Evolutionary conservation across 164 flowering plant species (phyloP), one percentile per base, ranked within the genome.

Genomic region (Saururus chinensis): DNA sequence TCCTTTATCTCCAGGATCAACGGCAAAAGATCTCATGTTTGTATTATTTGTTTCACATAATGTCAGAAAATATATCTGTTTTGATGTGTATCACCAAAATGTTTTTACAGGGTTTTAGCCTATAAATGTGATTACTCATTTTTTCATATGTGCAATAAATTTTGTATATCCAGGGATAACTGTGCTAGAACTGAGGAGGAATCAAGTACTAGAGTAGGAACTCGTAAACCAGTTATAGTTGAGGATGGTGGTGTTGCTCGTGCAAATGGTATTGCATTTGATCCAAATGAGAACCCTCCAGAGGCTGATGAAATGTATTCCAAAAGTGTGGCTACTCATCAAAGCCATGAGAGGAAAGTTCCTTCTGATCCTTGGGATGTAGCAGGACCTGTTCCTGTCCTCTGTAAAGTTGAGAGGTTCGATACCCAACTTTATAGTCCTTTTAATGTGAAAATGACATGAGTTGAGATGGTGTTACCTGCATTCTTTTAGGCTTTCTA

Each of bases 171-270:
- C 74, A 80, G 85, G 66, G 60, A 53, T 53, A 73, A 59, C 68
- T 62, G 25, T 71, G 78, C 78, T 19, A 77, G 70, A 73, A 74
- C 78, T 42, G 84, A 79, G 63, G 87, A 85, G 66, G 88, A 83
- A 10, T 59, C 53, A 14, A 76, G 74, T 62, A 53, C 65, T 60
- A 58, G 66, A n/a, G 72, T 85, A 60, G 76, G 81, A 60, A 64
- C 62, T 62, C 4, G 61, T 59, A 82, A 73, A 53, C 70, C 67
- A 23, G 49, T 52, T 22, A 60, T 59, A 55, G 61, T 72, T 25
- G 70, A 53, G 48, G 67, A 60, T 69, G 62, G 64, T 65, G 71
- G 80, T 17, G 73, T 70, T 37, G n/a, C 63, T 57, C 68, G 57
- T 56, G 76, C 61, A 19, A 73, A 75, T 66, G 60, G 60, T 9